Conservation (phyloP, 441 rosid genomes). For the Theobroma grandiflorum region DNA sequence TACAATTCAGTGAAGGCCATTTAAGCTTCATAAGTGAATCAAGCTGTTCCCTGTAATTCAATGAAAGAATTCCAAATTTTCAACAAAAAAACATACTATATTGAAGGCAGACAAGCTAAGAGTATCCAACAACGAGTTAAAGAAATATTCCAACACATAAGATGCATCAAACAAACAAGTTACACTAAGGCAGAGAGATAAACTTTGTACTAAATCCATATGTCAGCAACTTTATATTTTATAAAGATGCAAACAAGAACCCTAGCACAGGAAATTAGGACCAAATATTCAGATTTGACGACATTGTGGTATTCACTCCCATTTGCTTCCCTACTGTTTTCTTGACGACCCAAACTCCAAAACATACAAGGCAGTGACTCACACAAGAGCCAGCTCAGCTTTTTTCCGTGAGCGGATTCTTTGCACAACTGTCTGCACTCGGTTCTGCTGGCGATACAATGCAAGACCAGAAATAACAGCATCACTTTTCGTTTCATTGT, state of each 20-base stretch:
- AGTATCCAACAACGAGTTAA: slow-evolving; percentile 24
- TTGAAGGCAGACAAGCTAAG: slow-evolving; percentile 33
- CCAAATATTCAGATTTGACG: slow-evolving; percentile 35
- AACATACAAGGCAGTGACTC: slow-evolving; percentile 67
- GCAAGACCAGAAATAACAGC: slow-evolving; percentile 61
- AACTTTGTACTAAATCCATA: slow-evolving; percentile 15
- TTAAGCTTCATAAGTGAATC: slow-evolving; percentile 77
- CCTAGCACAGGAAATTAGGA: slow-evolving; percentile 35
- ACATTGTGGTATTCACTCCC: slow-evolving; percentile 29
- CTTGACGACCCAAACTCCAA: slow-evolving; percentile 52
- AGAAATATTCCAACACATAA: slow-evolving; percentile 20
- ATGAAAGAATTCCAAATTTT: slow-evolving; percentile 54
- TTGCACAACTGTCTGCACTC: slow-evolving; percentile 77
- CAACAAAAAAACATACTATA: slow-evolving; percentile 40
- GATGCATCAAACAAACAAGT: slow-evolving; percentile 25
- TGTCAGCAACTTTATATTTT: slow-evolving; percentile 28
- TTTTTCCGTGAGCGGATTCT: slow-evolving; percentile 76
- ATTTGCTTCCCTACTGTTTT: slow-evolving; percentile 28
- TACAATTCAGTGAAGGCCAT: slow-evolving; percentile 72
- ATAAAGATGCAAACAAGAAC: slow-evolving; percentile 38
- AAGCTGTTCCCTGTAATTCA: slow-evolving; percentile 94
- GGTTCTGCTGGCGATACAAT: slow-evolving; percentile 70
- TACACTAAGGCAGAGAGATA: slow-evolving; percentile 22
- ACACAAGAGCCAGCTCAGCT: slow-evolving; percentile 80
- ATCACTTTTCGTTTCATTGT: slow-evolving; percentile 61